phyloP scores from a whole-genome alignment of 2,329 filamentous ascomycete species.

The Fusarium continuum region DNA sequence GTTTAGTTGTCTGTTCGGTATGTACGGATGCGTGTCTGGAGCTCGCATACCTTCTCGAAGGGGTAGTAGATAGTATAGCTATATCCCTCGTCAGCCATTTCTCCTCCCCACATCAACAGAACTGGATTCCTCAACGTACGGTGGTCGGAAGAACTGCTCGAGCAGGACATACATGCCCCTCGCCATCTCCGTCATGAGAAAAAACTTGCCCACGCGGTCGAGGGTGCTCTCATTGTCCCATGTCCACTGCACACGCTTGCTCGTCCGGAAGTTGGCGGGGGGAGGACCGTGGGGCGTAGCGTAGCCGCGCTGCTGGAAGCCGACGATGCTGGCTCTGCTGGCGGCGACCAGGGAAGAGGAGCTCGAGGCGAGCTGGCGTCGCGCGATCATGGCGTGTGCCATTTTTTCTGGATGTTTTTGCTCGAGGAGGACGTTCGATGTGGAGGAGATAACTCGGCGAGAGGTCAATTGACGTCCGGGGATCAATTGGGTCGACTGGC shows the following conservation, averaged over 20 bases:
- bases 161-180: slow-evolving; percentile 97
- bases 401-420: slow-evolving; percentile 38
- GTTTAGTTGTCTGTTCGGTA: slow-evolving; percentile 32
- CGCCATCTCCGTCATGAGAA: slow-evolving; percentile 94
- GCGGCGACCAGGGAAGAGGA: slow-evolving; percentile 29
- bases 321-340: slow-evolving; percentile 30
- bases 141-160: slow-evolving; percentile 98
- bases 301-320: slow-evolving; percentile 53
- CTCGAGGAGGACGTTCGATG: slow-evolving; percentile 26
- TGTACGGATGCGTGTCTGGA: background rate
- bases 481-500: slow-evolving; percentile 41
- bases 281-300: slow-evolving; percentile 81
- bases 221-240: slow-evolving; percentile 79
- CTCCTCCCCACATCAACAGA: background rate
- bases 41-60: slow-evolving; percentile 80
- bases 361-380: slow-evolving; percentile 48
- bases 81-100: slow-evolving; percentile 27
- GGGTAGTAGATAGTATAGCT: slow-evolving; percentile 99
- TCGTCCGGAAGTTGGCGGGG: slow-evolving; percentile 81
- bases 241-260: slow-evolving; percentile 79
- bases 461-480: slow-evolving; percentile 41
- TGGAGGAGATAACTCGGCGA: slow-evolving; percentile 16
- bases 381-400: slow-evolving; percentile 50
- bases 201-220: slow-evolving; percentile 90
- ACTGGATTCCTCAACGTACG: slow-evolving; percentile 69